These are phyloP conservation scores for Balakata baccata DNA, from an alignment of 345 rosid genomes.

Conservation along the genomic window DNA sequence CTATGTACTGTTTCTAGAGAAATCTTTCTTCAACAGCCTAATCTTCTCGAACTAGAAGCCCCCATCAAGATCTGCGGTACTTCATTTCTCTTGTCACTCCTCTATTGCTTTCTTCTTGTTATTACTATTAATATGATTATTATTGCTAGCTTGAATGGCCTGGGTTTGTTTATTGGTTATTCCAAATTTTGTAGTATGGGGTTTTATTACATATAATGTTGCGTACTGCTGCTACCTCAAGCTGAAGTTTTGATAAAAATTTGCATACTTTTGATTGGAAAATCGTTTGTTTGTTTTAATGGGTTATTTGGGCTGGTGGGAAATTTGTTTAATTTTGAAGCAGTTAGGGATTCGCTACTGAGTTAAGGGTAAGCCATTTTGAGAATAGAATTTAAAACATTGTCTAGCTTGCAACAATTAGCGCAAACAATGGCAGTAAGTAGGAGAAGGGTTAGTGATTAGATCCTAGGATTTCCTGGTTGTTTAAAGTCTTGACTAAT, in stretches of 20 bases:
- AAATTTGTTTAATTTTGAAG: background rate
- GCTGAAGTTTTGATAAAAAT: background rate
- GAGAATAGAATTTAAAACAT: background rate
- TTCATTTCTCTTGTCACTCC: background rate
- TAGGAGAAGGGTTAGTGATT: background rate
- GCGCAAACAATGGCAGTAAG: background rate
- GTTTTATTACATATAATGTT: background rate
- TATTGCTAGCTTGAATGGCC: too few relatives aligned
- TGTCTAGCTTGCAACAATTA: background rate
- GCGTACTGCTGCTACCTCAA: background rate
- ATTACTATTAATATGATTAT: background rate
- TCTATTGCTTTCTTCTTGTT: background rate
- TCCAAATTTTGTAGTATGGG: background rate
- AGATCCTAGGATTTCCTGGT: background rate
- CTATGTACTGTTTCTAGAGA: constrained; percentile 61
- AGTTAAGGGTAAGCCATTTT: background rate
- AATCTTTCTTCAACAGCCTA: constrained; percentile 82
- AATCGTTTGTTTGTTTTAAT: background rate
- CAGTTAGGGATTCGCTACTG: background rate
- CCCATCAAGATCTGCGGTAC: constrained; percentile 97
- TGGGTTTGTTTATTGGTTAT: background rate
- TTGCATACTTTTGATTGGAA: background rate
- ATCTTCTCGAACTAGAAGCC: constrained; percentile 83
- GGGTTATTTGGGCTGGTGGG: background rate
- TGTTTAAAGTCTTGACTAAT: background rate